Evolutionary conservation across 2,329 filamentous ascomycete species (phyloP), one percentile per base, ranked within the genome.

Genomic region (Penicillium sp.): DNA sequence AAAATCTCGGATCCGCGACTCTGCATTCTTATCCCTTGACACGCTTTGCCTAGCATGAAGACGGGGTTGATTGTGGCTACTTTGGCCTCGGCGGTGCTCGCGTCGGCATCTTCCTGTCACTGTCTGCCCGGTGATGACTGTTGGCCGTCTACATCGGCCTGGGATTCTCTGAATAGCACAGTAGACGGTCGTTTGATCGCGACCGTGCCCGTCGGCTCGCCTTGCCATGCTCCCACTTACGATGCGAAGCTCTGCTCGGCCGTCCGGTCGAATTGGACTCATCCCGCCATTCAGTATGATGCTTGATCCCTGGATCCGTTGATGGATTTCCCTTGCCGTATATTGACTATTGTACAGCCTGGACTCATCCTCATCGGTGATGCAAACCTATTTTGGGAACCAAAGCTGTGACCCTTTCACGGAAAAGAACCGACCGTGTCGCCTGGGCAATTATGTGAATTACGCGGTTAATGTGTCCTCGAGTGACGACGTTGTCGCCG

Each of bases 141-240:
- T 44, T 68, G 65, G 65, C 56, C 64, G 47, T 45, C 52, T 3
- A n/a, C 42, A 1, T 39, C 50, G 4, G 42, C 44, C n/a, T 67
- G 65, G 64, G 39, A 47, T 3, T 35, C 47, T 6, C 47, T 68
- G 23, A 68, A 68, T 47, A 41, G 37, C 30, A 64, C 64, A 3
- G 57, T 68, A 4, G 54, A 50, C 16, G 65, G 65, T 29, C 57
- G 56, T 35, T 50, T 68, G 32, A 47, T 68, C 7, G 53, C 57
- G 3, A 68, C 65, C 11, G 56, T 65, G 3, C 65, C 65, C 11
- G 54, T 68, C 11, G 65, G 59, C 5, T 55, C 51, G 14, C 56
- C 59, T 16, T 67, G 64, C 42, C 62, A 67, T 37, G 59, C 45
- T 18, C 49, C 57, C 16, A 48, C 32, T 37, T 52, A 58, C 30